A percentile compares a stretch with the other conserved stretches of the same genome.
Conservation (phyloP, 768 basidiomycete genomes). For the Panaeolus papilionaceus region DNA sequence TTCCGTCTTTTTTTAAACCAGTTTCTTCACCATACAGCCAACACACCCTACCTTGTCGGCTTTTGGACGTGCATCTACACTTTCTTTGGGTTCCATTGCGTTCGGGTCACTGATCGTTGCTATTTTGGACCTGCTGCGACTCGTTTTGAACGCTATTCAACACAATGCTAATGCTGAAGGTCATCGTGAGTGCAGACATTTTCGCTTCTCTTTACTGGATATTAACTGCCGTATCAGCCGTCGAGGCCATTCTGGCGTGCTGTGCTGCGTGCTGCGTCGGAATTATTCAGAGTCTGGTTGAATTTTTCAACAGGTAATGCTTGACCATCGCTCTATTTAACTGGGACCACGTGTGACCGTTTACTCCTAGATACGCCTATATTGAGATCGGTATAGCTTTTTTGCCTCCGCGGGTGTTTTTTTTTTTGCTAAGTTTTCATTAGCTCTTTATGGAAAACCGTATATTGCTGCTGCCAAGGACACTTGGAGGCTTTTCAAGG, state of each 20-base stretch:
- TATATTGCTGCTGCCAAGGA: slow-evolving; percentile 84
- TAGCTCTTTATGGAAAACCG: slow-evolving; percentile 84
- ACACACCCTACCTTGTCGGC: slow-evolving; percentile 73
- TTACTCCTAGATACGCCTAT: slow-evolving; percentile 65
- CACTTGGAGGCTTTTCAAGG: slow-evolving; percentile 79
- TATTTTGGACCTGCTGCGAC: slow-evolving; percentile 68
- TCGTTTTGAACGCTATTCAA: slow-evolving; percentile 63
- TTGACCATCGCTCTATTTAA: background rate
- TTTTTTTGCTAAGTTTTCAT: slow-evolving; percentile 12
- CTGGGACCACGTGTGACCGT: background rate
- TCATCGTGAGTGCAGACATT: slow-evolving; percentile 54
- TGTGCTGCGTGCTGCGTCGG: slow-evolving; percentile 82
- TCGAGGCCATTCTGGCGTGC: slow-evolving; percentile 77
- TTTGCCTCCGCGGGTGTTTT: background rate
- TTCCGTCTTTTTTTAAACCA: slow-evolving; percentile 12
- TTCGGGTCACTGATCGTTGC: slow-evolving; percentile 88
- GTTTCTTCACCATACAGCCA: slow-evolving; percentile 48
- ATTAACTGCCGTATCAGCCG: slow-evolving; percentile 45
- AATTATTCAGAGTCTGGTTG: slow-evolving; percentile 69
- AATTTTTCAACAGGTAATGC: slow-evolving; percentile 78
- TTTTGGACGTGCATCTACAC: slow-evolving; percentile 76
- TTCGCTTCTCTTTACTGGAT: background rate
- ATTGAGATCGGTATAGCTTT: slow-evolving; percentile 72
- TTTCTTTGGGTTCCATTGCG: slow-evolving; percentile 84
- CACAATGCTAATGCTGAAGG: slow-evolving; percentile 68